phyloP scores from a whole-genome alignment of 441 rosid genomes.

The Syzygium malaccense region DNA sequence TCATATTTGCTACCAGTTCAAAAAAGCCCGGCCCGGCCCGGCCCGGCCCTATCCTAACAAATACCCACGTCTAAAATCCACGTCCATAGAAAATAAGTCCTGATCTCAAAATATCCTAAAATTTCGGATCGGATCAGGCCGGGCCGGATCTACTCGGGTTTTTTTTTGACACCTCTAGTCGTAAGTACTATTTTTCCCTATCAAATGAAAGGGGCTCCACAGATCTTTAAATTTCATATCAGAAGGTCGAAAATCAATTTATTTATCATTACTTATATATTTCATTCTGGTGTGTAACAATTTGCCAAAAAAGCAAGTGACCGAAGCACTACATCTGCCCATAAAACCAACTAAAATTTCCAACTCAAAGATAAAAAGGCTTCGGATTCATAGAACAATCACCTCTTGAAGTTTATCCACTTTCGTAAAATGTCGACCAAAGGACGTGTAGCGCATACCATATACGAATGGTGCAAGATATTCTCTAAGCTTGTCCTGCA shows the following conservation, averaged over 20 bases:
- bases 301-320: not conserved
- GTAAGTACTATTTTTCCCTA: not conserved
- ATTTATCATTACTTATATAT: not conserved
- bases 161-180: too few relatives aligned
- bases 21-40: too few relatives aligned
- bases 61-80: too few relatives aligned
- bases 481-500: slow-evolving; percentile 71
- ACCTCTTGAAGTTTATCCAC: slow-evolving; percentile 79
- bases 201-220: not conserved
- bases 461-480: slow-evolving; percentile 78
- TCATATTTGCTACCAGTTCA: too few relatives aligned
- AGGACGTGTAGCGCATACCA: slow-evolving; percentile 81
- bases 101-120: too few relatives aligned
- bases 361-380: not conserved
- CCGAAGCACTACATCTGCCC: not conserved
- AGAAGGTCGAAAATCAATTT: not conserved
- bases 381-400: slow-evolving; percentile 1
- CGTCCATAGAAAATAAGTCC: too few relatives aligned
- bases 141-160: too few relatives aligned
- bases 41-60: too few relatives aligned
- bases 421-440: slow-evolving; percentile 93
- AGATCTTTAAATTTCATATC: too few relatives aligned
- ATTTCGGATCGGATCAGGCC: too few relatives aligned
- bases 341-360: not conserved
- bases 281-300: not conserved